A percentile compares a stretch with the other conserved stretches of the same genome.
phyloP scores from a whole-genome alignment of 2,329 filamentous ascomycete genomes.

The Tympanopsis confertula region DNA sequence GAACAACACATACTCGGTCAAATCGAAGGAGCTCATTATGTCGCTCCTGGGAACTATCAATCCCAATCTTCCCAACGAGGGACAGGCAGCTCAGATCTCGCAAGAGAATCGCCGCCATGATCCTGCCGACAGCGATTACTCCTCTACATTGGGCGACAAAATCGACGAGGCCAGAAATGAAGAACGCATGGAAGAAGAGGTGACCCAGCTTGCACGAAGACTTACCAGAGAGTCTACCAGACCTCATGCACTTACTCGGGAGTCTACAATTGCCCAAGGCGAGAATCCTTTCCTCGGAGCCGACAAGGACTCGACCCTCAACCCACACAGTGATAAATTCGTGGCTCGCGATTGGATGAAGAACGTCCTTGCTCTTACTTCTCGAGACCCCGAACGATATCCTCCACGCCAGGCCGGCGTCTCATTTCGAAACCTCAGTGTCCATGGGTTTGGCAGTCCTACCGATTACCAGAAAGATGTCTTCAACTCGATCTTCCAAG shows the following conservation, averaged over 20 bases:
- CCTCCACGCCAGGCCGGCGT: constrained; percentile 23
- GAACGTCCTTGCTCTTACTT: constrained; percentile 27
- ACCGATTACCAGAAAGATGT: constrained; percentile 22
- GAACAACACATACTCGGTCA: too few species aligned
- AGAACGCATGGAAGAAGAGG: neutral
- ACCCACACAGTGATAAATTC: constrained; percentile 30
- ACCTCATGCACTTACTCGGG: too few species aligned
- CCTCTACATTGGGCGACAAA: too few species aligned
- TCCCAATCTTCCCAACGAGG: neutral
- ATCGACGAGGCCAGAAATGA: neutral
- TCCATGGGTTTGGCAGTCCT: constrained; percentile 21
- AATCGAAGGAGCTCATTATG: too few species aligned
- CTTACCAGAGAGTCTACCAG: neutral
- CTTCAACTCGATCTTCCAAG: constrained; percentile 9
- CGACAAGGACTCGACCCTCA: constrained; percentile 18
- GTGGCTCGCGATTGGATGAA: constrained; percentile 31
- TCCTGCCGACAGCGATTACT: too few species aligned
- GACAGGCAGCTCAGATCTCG: too few species aligned
- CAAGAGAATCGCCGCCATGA: too few species aligned
- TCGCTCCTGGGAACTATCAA: neutral
- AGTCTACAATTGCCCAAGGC: constrained; percentile 3
- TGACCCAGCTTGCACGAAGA: neutral
- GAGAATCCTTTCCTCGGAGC: constrained; percentile 13
- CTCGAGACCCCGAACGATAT: constrained; percentile 19
- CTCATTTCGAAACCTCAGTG: constrained; percentile 22